Percentiles rank a stretch among this genome's conserved stretches.
phyloP scores from a whole-genome alignment of 2,329 filamentous ascomycete genomes.

The Dactylellina sp. region DNA sequence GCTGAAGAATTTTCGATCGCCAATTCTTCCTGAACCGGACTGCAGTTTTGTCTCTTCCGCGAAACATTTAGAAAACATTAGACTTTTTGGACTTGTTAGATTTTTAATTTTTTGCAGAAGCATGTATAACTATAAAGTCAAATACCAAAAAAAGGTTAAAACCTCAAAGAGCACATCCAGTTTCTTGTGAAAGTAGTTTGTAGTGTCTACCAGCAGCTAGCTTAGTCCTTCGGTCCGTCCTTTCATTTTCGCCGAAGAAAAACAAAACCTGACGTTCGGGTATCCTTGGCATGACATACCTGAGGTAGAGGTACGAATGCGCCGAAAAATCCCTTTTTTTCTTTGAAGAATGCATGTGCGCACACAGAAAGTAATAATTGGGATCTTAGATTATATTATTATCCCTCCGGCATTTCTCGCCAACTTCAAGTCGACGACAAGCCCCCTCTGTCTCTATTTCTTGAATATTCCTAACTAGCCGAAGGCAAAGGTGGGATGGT shows the following conservation, averaged over 20 bases:
- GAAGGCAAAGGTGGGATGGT: slow-evolving; percentile 45
- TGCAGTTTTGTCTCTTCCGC: slow-evolving; percentile 4
- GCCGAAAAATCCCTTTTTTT: background rate
- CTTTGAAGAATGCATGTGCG: slow-evolving; percentile 24
- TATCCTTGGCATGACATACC: slow-evolving; percentile 6
- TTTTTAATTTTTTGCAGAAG: background rate
- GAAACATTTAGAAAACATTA: slow-evolving; percentile 22
- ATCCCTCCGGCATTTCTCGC: slow-evolving; percentile 35
- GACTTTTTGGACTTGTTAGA: background rate
- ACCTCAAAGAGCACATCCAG: slow-evolving; percentile 2
- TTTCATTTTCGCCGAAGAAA: slow-evolving; percentile 1
- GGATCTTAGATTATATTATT: slow-evolving; percentile 30
- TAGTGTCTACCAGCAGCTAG: too few species aligned
- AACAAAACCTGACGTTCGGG: slow-evolving; percentile 2
- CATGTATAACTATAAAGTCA: background rate
- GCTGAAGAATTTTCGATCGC: slow-evolving; percentile 54
- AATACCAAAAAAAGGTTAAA: background rate
- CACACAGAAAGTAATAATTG: slow-evolving; percentile 31
- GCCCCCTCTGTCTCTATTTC: slow-evolving; percentile 13
- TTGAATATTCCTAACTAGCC: background rate
- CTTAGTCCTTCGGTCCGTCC: background rate
- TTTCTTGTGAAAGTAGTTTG: too few species aligned
- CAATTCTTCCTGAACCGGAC: slow-evolving; percentile 36
- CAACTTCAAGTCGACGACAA: slow-evolving; percentile 4
- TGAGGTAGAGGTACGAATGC: slow-evolving; percentile 30